Base-by-base conservation (phyloP, 306 rosid species). In the Lathyrus oleraceus region DNA sequence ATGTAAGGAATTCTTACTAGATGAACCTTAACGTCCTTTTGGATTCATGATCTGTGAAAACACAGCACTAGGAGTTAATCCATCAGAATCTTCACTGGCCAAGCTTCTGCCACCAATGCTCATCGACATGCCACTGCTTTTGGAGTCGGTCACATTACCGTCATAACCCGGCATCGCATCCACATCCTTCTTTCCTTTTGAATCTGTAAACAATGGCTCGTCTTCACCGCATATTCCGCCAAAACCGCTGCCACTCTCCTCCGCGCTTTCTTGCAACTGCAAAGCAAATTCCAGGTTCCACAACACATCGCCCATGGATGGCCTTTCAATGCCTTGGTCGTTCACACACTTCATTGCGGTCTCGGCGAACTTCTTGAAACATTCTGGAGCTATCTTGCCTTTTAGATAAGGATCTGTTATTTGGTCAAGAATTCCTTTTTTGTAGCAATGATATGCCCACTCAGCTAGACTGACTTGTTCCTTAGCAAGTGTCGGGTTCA, bases 1-100 rank as follows among this genome's bases (percentile, higher is more conserved):
- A 47, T 10, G 30, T 15, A 45, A 27, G 56, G 57, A 69, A 48
- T 45, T 58, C 61, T n/a, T 76, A 20, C 52, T 70, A 5, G 21
- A 66, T 63, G 36, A 60, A 56, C 43, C 83, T 87, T 67, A 95
- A 81, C 99, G 99, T 39, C 99, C 99, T 80, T 95, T 95, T 1
- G 99, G 99, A 85, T 95, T 89, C 97, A 95, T 91, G 85, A 95
- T 95, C 82, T 95, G 99, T 19, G 99, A 95, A 79, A 95, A 95
- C 14, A 95, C 99, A 17, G 99, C 89, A 78, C 99, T 95, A 4
- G 99, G 96, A 20, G 99, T 95, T 85, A 95, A 75, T 11, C 99
- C 99, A 56, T 95, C 97, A 8, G 99, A 95, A 80, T 91, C 97
- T 80, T 84, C 89, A 62, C 99, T 95, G 7, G 99, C 97, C 64